A percentile compares a stretch with the other conserved stretches of the same genome.
These are phyloP conservation scores for Aspergillus viridinutans DNA, from an alignment of 2,329 filamentous ascomycete genomes.

Conservation along the genomic window DNA sequence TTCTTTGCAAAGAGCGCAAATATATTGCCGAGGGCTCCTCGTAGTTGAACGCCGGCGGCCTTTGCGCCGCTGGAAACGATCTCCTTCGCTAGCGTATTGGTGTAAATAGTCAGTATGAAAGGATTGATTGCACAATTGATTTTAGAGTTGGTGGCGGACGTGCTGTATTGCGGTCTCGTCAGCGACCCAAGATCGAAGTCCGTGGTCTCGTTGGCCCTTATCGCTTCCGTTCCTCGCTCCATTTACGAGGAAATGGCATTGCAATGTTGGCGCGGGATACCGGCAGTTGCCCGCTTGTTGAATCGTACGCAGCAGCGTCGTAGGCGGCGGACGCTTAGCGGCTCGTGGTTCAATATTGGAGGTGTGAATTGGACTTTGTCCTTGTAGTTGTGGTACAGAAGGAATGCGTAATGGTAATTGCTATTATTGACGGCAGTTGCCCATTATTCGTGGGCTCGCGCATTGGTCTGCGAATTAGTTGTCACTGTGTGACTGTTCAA, in stretches of 20 bases:
- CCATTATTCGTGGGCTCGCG: not conserved
- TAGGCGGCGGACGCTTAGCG: slow-evolving; percentile 19
- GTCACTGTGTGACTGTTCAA: slow-evolving; percentile 7
- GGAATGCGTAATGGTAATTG: slow-evolving; percentile 25
- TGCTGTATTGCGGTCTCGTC: too few relatives aligned
- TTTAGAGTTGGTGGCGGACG: too few relatives aligned
- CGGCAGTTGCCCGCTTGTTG: too few relatives aligned
- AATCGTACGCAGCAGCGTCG: slow-evolving; percentile 14
- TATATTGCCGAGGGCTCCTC: slow-evolving; percentile 31
- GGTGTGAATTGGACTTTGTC: slow-evolving; percentile 24
- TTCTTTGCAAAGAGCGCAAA: slow-evolving; percentile 44
- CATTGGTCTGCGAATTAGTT: slow-evolving; percentile 13
- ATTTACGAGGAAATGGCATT: not conserved
- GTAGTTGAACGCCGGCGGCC: slow-evolving; percentile 43
- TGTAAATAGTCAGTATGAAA: slow-evolving; percentile 37
- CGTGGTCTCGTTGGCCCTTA: too few relatives aligned
- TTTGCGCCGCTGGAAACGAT: slow-evolving; percentile 47
- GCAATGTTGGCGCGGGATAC: too few relatives aligned
- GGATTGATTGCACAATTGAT: slow-evolving; percentile 14
- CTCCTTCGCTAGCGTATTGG: slow-evolving; percentile 35
- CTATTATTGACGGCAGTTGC: not conserved
- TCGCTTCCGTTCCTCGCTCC: not conserved
- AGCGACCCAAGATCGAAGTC: not conserved
- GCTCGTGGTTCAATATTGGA: slow-evolving; percentile 11
- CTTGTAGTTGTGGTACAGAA: slow-evolving; percentile 26